phyloP scores from a whole-genome alignment of 352 stramenopile genomes.

The Phytophthora rubi region DNA sequence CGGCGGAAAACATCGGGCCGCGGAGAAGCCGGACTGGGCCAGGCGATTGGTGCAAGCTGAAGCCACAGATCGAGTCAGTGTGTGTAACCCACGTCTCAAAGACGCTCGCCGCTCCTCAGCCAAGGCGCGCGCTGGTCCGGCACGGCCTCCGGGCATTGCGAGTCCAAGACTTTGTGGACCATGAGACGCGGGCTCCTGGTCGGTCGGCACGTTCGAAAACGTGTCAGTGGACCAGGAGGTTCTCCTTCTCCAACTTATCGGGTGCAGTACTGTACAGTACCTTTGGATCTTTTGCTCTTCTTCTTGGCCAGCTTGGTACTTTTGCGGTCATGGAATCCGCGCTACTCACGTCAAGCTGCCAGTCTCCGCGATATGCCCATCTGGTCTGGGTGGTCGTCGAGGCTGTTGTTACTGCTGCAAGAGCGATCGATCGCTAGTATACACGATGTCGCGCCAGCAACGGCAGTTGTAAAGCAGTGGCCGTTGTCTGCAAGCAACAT shows the following conservation, averaged over 20 bases:
- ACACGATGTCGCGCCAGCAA: not conserved
- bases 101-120: not conserved
- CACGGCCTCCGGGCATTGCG: not conserved
- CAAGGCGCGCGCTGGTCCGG: slow-evolving; percentile 5
- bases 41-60: slow-evolving; percentile 17
- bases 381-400: slow-evolving; percentile 19
- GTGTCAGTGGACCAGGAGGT: not conserved
- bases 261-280: too few relatives aligned
- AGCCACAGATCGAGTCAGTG: slow-evolving; percentile 29
- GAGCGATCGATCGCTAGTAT: not conserved
- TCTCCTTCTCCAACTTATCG: not conserved
- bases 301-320: slow-evolving; percentile 11
- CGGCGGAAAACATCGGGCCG: slow-evolving; percentile 33
- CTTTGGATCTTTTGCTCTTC: not conserved
- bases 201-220: not conserved
- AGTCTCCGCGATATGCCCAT: not conserved
- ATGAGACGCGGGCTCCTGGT: not conserved
- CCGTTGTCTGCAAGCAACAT: not conserved
- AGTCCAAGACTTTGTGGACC: not conserved
- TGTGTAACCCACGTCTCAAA: slow-evolving; percentile 25
- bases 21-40: slow-evolving; percentile 8
- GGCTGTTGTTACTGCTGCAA: slow-evolving; percentile 11
- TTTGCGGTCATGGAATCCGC: slow-evolving; percentile 13
- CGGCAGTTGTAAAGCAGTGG: not conserved
- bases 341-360: slow-evolving; percentile 17